Evolutionary conservation across 768 basidiomycete genomes (phyloP).

Genomic region (Pisolithus marmoratus): DNA sequence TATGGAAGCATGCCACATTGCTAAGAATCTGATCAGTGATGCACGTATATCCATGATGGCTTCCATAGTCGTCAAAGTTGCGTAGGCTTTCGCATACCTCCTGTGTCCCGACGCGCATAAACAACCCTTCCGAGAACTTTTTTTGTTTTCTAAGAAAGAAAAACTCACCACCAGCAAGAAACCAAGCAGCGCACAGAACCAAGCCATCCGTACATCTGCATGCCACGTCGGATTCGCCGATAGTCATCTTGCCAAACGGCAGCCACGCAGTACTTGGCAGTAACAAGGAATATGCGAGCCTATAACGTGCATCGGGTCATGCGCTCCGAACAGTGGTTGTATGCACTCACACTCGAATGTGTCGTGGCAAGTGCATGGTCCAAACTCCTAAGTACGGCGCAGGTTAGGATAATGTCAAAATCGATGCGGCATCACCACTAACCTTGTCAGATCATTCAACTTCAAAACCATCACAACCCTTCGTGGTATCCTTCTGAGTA

Average conservation of each 20-base stretch:
- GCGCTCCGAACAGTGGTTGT: not conserved
- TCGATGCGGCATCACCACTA: conserved; percentile 8
- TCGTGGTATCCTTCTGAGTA: conserved; percentile 81
- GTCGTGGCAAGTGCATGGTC: conserved; percentile 87
- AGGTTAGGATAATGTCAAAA: not conserved
- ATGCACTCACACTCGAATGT: conserved; percentile 59
- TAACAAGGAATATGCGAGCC: conserved; percentile 85
- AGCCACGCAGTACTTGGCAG: conserved; percentile 79
- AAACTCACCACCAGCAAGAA: conserved; percentile 69
- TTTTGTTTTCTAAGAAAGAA: not conserved
- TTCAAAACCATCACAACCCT: conserved; percentile 81
- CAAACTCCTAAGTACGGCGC: conserved; percentile 52
- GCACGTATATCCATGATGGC: conserved; percentile 59
- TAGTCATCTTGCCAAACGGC: conserved; percentile 76
- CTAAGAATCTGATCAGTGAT: conserved; percentile 43
- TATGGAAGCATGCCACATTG: conserved; percentile 11
- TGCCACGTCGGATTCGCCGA: conserved; percentile 45
- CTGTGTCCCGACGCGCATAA: conserved; percentile 28
- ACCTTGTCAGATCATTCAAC: conserved; percentile 81
- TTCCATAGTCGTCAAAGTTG: conserved; percentile 49
- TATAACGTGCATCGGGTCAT: conserved; percentile 20
- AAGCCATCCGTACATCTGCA: conserved; percentile 40
- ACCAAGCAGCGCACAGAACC: conserved; percentile 46
- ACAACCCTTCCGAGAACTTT: not conserved
- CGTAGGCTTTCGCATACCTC: conserved; percentile 53